Evolutionary conservation across 108 stramenopile species (phyloP), one percentile per base, ranked within the genome.

Genomic region (Nitzschia palea): DNA sequence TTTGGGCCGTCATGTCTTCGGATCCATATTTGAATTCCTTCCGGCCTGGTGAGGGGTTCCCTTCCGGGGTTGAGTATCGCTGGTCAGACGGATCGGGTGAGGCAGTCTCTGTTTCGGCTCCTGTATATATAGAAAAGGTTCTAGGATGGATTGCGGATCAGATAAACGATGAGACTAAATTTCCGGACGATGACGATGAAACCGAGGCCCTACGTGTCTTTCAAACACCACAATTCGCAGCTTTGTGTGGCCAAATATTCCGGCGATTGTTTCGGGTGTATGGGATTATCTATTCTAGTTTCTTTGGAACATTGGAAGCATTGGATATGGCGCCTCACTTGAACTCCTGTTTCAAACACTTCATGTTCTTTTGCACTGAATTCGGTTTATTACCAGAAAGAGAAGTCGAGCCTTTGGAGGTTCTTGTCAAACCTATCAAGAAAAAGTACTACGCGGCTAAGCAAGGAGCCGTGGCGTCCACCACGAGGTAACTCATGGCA

Each of bases 331-430:
- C 94, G 6, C 89, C 94, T 43, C 89, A 91, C 78, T 76, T 95
- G 65, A 95, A 95, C 72, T 89, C 94, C 17, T 90, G 90, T 70
- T 95, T 95, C 75, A 95, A 95, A 61, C 94, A 95, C 61, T 95
- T 95, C 67, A 90, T 95, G 89, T 95, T 86, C 79, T 95, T 95
- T 73, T 95, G 90, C 66, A 90, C 89, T 1, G 94, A 95, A 70
- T 95, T 95, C 67, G 87, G 87, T 0, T 63, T 95, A 30, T 77
- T 95, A 77, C 94, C 90, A 25, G 94, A 95, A 68, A 80, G 90
- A 67, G 94, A 95, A 74, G 80, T 95, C 53, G 94, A 90, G 57
- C 90, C 90, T 22, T 56, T 95, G 70, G 90, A 95, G 62, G 89
- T 95, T 17, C 64, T 95, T 70, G 94, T 95, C 20, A 90, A 90